Conservation (phyloP, 2,329 filamentous ascomycete genomes). For the Zarea fungicola region DNA sequence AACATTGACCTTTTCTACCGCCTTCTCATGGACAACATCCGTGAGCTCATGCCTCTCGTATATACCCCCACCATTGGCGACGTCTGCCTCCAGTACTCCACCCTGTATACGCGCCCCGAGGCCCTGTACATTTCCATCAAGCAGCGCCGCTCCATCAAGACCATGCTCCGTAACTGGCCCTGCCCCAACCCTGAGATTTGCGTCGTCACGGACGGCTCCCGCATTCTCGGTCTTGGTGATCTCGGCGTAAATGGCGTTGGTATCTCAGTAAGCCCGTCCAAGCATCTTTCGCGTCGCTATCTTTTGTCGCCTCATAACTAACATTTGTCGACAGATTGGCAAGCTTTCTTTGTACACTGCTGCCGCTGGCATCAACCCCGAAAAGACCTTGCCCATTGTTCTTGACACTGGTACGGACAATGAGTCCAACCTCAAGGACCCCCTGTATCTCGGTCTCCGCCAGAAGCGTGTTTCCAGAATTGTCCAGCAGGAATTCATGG, state of each 20-base stretch:
- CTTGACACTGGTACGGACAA: constrained; percentile 63
- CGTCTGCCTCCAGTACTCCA: constrained; percentile 93
- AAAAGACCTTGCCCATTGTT: constrained; percentile 70
- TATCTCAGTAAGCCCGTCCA: constrained; percentile 72
- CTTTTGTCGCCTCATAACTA: constrained; percentile 18
- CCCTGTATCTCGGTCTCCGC: constrained; percentile 84
- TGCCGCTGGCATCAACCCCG: constrained; percentile 89
- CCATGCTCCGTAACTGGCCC: constrained; percentile 91
- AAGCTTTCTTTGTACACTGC: constrained; percentile 94
- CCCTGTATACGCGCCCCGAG: constrained; percentile 91
- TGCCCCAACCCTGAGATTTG: constrained; percentile 87
- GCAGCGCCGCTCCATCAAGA: constrained; percentile 83
- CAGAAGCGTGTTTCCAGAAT: constrained; percentile 71
- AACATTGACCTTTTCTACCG: constrained; percentile 82
- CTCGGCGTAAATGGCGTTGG: constrained; percentile 96
- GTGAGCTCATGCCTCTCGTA: constrained; percentile 76
- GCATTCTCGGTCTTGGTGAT: constrained; percentile 88
- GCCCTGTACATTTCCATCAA: constrained; percentile 94
- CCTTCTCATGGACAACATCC: constrained; percentile 68
- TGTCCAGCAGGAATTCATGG: constrained; percentile 86
- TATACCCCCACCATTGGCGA: constrained; percentile 92
- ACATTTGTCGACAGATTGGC: constrained; percentile 55
- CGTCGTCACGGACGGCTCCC: constrained; percentile 92
- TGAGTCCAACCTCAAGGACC: constrained; percentile 60
- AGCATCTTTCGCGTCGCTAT: background rate